Evolutionary conservation across 129 eudicot species (phyloP).

Genomic region (Lonicera japonica): DNA sequence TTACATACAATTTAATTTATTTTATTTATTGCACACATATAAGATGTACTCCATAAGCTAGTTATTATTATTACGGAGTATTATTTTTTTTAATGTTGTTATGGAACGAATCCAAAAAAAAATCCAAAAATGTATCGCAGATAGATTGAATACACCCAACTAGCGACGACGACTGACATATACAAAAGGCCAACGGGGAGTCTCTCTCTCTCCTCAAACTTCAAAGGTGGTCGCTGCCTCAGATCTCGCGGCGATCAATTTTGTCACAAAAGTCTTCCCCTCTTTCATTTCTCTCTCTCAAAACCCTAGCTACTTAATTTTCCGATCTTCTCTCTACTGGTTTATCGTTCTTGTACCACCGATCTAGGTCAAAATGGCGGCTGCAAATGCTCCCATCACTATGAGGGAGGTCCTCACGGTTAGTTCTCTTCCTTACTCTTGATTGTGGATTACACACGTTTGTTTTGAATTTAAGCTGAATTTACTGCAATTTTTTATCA

Average conservation of each 20-base stretch:
- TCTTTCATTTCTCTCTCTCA: neutral
- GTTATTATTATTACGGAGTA: too few relatives aligned
- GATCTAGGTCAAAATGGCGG: constrained; percentile 80
- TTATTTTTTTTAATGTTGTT: too few relatives aligned
- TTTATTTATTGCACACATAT: too few relatives aligned
- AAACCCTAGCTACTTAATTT: too few relatives aligned
- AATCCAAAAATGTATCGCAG: too few relatives aligned
- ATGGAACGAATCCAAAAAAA: too few relatives aligned
- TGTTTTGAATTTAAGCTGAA: too few relatives aligned
- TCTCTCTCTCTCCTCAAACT: neutral
- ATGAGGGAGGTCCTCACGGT: constrained; percentile 97
- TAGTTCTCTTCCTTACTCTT: constrained; percentile 1
- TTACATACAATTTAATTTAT: too few relatives aligned
- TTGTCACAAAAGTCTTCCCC: neutral
- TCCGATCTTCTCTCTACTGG: neutral
- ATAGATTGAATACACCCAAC: too few relatives aligned
- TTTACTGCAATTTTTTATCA: too few relatives aligned
- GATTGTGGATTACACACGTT: too few relatives aligned
- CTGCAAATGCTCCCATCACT: constrained; percentile 92
- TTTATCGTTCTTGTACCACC: constrained; percentile 2
- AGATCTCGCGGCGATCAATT: neutral
- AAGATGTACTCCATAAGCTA: too few relatives aligned
- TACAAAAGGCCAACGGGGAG: neutral
- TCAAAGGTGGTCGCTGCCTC: neutral
- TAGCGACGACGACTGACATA: neutral